Percentiles rank a stretch among this genome's conserved stretches.
phyloP scores from a whole-genome alignment of 2,329 filamentous ascomycete genomes.

The Ramularia endophylla region DNA sequence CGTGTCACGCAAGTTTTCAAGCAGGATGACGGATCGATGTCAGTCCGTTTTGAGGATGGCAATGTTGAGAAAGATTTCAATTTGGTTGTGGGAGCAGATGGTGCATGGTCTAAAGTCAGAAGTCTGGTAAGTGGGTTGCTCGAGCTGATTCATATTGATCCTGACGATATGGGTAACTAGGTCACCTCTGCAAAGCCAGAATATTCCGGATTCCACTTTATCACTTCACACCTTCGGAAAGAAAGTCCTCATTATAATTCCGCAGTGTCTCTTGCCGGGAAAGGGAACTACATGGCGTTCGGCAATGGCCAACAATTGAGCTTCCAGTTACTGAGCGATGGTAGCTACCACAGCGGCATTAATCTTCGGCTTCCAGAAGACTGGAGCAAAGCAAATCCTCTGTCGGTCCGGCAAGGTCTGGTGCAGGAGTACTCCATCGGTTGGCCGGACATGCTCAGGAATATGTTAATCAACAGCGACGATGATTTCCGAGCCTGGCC shows the following conservation, averaged over 20 bases:
- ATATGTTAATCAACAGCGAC: conserved; percentile 38
- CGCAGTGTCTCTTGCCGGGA: conserved; percentile 23
- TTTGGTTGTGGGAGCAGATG: conserved; percentile 46
- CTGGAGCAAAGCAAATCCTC: conserved; percentile 10
- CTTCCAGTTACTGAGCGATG: conserved; percentile 18
- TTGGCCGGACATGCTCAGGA: conserved; percentile 41
- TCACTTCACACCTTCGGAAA: conserved; percentile 24
- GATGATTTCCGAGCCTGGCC: conserved; percentile 37
- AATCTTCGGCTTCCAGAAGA: conserved; percentile 17
- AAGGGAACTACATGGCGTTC: conserved; percentile 24
- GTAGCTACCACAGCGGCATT: conserved; percentile 17
- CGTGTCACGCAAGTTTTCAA: conserved; percentile 19
- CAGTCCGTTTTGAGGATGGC: conserved; percentile 29
- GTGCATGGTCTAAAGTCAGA: conserved; percentile 40
- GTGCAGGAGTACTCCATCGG: conserved; percentile 36
- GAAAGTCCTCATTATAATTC: conserved; percentile 26
- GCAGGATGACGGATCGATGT: conserved; percentile 14
- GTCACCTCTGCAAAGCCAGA: conserved; percentile 31
- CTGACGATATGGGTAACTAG: conserved; percentile 12
- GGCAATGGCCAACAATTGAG: conserved; percentile 17
- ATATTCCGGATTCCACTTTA: conserved; percentile 32
- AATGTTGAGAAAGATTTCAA: conserved; percentile 32
- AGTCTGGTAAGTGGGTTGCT: conserved; percentile 27
- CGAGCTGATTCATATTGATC: not conserved
- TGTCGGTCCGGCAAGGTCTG: conserved; percentile 33